Conservation (phyloP, 306 rosid species). For the Trifolium repens region DNA sequence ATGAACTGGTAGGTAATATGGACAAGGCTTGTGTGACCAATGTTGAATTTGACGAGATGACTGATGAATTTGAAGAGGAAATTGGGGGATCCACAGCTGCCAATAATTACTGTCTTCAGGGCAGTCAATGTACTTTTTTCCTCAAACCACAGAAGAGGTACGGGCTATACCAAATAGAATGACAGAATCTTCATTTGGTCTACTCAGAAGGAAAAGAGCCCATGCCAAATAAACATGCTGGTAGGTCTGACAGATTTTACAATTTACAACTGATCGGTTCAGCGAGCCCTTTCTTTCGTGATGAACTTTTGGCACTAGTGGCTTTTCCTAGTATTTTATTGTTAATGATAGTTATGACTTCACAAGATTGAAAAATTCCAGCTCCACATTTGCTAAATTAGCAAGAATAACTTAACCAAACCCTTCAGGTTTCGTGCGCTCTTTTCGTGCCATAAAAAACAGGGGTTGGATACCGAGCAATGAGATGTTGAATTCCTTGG, state of each 20-base stretch:
- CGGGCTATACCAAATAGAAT: too few relatives aligned
- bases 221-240: background rate
- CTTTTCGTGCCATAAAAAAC: background rate
- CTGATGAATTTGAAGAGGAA: slow-evolving; percentile 66
- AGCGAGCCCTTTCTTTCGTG: too few relatives aligned
- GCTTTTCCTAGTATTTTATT: too few relatives aligned
- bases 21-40: background rate
- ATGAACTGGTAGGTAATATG: background rate
- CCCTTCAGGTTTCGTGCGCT: background rate
- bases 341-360: too few relatives aligned
- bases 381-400: background rate
- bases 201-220: too few relatives aligned
- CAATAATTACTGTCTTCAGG: slow-evolving; percentile 52
- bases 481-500: background rate
- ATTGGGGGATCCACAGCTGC: slow-evolving; percentile 63
- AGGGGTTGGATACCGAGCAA: background rate
- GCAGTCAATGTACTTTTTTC: slow-evolving; percentile 49
- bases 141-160: slow-evolving; percentile 50
- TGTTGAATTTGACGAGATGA: slow-evolving; percentile 37
- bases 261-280: slow-evolving; percentile 2
- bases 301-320: too few relatives aligned
- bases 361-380: background rate
- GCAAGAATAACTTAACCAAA: background rate
- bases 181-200: too few relatives aligned
- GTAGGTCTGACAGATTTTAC: background rate